phyloP scores from a whole-genome alignment of 2,329 filamentous ascomycete genomes.

The Fusarium tricinctum region DNA sequence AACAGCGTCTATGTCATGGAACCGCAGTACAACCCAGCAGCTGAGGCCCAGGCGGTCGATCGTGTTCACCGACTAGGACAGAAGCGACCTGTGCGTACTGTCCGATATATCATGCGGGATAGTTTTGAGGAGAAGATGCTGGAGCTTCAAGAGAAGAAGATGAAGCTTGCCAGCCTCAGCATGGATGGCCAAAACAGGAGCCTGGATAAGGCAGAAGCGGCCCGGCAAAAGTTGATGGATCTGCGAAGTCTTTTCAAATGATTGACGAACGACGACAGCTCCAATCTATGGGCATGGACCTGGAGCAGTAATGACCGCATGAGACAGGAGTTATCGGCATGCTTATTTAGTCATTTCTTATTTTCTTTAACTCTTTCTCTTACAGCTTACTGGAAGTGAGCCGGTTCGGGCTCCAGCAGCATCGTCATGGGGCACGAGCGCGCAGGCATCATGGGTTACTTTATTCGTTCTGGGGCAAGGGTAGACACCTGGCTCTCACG shows the following conservation, averaged over 20 bases:
- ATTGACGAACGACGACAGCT: constrained; percentile 36
- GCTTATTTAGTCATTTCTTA: constrained; percentile 36
- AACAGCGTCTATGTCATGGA: constrained; percentile 97
- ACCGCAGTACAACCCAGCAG: constrained; percentile 95
- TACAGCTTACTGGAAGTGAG: constrained; percentile 46
- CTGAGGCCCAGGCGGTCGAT: constrained; percentile 94
- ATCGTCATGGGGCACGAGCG: constrained; percentile 34
- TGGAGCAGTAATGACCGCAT: constrained; percentile 39
- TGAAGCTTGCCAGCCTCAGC: constrained; percentile 87
- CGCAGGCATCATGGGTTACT: constrained; percentile 37
- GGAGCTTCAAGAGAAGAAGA: constrained; percentile 91
- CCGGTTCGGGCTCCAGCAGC: constrained; percentile 34
- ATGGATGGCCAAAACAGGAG: constrained; percentile 75
- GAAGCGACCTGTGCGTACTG: constrained; percentile 87
- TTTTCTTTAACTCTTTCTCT: constrained; percentile 46
- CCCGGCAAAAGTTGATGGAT: constrained; percentile 73
- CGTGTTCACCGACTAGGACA: constrained; percentile 93
- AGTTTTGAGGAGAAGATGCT: constrained; percentile 97
- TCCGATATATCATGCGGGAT: constrained; percentile 88
- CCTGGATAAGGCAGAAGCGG: constrained; percentile 66
- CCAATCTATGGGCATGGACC: constrained; percentile 13
- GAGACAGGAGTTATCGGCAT: constrained; percentile 43
- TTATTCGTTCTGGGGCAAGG: constrained; percentile 30
- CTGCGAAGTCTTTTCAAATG: constrained; percentile 71
- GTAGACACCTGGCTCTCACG: constrained; percentile 51